Evolutionary conservation across 108 stramenopile genomes (phyloP), one percentile per base, ranked within the genome.

Genomic region (Fistulifera solaris): DNA sequence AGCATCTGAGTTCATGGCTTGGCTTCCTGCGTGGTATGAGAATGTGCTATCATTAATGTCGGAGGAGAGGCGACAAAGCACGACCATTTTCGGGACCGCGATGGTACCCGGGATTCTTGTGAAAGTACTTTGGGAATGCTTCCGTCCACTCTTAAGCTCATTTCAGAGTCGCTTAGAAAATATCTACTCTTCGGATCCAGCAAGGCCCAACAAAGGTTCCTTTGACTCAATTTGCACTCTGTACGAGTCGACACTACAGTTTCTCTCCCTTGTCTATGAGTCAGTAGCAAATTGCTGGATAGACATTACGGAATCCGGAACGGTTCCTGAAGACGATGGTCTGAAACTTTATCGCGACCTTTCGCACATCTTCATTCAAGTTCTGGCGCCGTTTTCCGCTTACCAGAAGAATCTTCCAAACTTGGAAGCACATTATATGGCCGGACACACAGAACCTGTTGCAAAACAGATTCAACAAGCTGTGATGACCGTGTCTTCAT

Each of bases 211-310:
- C 38, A 40, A 52, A n/a, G 83, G 79, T 17, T 71, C 72, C 11
- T 71, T 84, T 55, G 76, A 86, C 38, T 65, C 75, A 0, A 78
- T 90, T 56, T 83, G 82, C 52, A 56, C 65, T 2, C 66, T 77
- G 0, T 90, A 83, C 56, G 81, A 86, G 64, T 78, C 83, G 0
- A 85, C 89, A 0, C 56, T 90, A 4, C 85, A 78, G 41, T 90
- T 90, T 49, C 69, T 90, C 12, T 81, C 85, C 11, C 53, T 90
- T 54, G 78, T 78, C 10, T 86, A 90, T 56, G 89, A 90, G 62
- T 63, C 69, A 38, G 70, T 90, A 22, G 80, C 81, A 13, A 72
- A 69, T 26, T 58, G 57, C 63, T 84, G 73, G 71, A 59, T 71
- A 55, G 69, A 78, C 67, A 40, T 69, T 54, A 64, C 45, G 11